These are phyloP conservation scores for Rhynchospora breviuscula DNA, from an alignment of 176 grass and related monocot genomes.

Conservation along the genomic window DNA sequence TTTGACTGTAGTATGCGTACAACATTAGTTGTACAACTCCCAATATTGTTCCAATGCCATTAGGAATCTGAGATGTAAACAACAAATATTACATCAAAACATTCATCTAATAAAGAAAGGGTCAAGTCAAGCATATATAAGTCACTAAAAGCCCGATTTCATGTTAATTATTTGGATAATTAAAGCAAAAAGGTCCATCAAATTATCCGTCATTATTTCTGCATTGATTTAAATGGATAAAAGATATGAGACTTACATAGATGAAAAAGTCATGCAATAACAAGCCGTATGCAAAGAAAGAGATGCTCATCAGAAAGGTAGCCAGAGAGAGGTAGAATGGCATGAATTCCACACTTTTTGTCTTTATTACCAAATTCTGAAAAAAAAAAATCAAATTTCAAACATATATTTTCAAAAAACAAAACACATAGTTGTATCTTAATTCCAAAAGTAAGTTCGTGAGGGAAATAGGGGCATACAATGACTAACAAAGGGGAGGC, in stretches of 20 bases:
- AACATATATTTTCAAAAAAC: not conserved
- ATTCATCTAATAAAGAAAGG: not conserved
- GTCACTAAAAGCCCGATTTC: not conserved
- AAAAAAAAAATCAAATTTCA: not conserved
- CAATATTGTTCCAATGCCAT: conserved; percentile 60
- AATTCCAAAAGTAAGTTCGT: not conserved
- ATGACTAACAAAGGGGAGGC: conserved; percentile 78
- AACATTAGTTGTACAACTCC: conserved; percentile 52
- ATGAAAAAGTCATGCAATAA: conserved; percentile 66
- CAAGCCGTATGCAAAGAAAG: conserved; percentile 54
- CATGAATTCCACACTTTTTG: conserved; percentile 89
- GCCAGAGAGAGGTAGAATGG: conserved; percentile 83
- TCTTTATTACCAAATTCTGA: conserved; percentile 75
- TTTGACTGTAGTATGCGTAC: conserved; percentile 57
- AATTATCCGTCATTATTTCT: not conserved
- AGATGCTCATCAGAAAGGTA: conserved; percentile 55
- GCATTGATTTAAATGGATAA: not conserved
- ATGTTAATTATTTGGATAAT: not conserved
- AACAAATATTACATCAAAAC: not conserved
- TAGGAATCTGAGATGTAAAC: conserved; percentile 49
- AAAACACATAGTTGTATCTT: not conserved
- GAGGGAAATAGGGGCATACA: conserved; percentile 2
- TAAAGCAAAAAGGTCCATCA: not conserved
- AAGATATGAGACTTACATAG: conserved; percentile 39
- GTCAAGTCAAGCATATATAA: not conserved